Percentiles rank a stretch among this genome's conserved stretches.
Conservation (phyloP, 2,329 filamentous ascomycete species). For the Talaromyces sp. region DNA sequence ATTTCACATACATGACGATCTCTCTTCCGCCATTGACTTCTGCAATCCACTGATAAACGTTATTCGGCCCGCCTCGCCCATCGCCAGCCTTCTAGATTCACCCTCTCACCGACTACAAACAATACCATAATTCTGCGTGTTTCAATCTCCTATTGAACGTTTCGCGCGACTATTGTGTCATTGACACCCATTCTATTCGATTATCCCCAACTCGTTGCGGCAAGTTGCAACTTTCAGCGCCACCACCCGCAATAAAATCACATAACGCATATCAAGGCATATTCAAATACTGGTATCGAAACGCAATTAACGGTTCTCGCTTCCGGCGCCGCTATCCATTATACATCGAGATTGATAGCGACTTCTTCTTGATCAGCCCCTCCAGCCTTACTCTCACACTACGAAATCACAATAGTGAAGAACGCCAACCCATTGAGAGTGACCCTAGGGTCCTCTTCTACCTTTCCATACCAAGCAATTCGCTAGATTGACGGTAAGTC, state of each 20-base stretch:
- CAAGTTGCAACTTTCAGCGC: background rate
- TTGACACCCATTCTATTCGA: background rate
- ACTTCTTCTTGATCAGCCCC: background rate
- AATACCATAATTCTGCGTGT: background rate
- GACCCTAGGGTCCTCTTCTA: slow-evolving; percentile 15
- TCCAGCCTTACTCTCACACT: background rate
- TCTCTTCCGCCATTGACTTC: background rate
- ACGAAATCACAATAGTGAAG: background rate
- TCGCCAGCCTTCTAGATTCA: background rate
- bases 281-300: background rate
- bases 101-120: background rate
- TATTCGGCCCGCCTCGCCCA: background rate
- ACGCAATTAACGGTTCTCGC: background rate
- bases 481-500: background rate
- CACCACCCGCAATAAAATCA: background rate
- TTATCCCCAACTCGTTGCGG: background rate
- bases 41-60: background rate
- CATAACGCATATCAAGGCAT: background rate
- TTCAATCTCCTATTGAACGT: background rate
- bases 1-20: background rate
- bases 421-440: slow-evolving; percentile 2
- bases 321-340: background rate
- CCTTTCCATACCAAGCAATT: background rate
- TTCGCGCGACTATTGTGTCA: background rate
- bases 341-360: background rate